Base-by-base conservation (phyloP, 1,139 yeast genomes). In the Kurtzmaniella quercitrusa region DNA sequence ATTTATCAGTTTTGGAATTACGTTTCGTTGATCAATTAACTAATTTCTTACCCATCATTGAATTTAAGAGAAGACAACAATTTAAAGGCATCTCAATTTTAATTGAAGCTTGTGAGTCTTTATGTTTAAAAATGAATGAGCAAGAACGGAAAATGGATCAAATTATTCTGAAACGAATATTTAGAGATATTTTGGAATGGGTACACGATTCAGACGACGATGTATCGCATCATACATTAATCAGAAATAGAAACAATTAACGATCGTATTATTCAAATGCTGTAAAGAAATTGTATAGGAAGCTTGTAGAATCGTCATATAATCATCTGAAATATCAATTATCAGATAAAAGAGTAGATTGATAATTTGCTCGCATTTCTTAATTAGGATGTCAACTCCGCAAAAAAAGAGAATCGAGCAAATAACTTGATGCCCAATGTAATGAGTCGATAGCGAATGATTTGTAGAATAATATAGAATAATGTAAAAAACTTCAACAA, bases 1-100 rank as follows among this genome's bases (percentile, higher is more conserved):
- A 72, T 41, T 62, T 91, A 41, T 73, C 83, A 2, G 97, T 91
- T 4, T 70, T 91, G 43, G 98, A 91, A 60, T 72, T 91, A 33
- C 70, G 95, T 46, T 81, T 82, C 46, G 73, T 87, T 47, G 58
- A 70, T 3, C 73, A 73, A 25, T 62, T 90, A 37, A 75, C 81
- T 3, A 74, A 85, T 46, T 71, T 87, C 62, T 68, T 66, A 43
- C 82, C 93, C 2, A 62, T 91, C 2, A 82, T 88, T 18, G 75
- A 76, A 51, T 89, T 82, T 68, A 84, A 82, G 56, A 70, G 85
- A 46, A 70, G 79, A 50, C 85, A 81, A 51, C 79, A 77, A 46
- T 63, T 68, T 33, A 61, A 62, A 39, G 79, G 79, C 7, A 69
- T 77, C 8, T 72, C 79, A 2, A 73, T 89, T 12, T 61, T 88